Evolutionary conservation across 2,329 filamentous ascomycete species (phyloP), one percentile per base, ranked within the genome.

Genomic region (Gliomastix tumulicola): DNA sequence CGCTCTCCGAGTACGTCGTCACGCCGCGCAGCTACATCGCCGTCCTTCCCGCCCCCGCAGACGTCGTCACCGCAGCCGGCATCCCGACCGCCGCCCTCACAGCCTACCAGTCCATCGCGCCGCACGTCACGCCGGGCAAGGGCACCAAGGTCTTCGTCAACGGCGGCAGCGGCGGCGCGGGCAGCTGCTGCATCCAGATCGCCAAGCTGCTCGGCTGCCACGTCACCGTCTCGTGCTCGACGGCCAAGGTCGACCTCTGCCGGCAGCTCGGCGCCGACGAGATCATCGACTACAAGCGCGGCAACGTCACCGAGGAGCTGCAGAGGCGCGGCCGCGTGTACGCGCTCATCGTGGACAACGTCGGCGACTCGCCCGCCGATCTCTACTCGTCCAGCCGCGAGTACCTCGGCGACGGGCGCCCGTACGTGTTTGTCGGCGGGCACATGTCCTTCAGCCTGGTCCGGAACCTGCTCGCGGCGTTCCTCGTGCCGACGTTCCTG

Each of bases 141-240:
- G 75, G 75, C n/a, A 66, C 73, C 36, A 71, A 66, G 46, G 63
- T 84, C 11, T 77, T 84, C 41, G 71, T 84, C 50, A 83, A 83
- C 41, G 79, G 77, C 6, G 77, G 78, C 0, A 76, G 71, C 0
- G 81, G 81, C 3, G 81, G 80, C 2, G 70, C 68, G 2, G 81
- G 81, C 2, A 66, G 70, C 0, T 81, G 69, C 41, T 71, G 65
- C 1, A 75, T 84, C 32, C 81, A 84, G 49, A 68, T 84, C 18
- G 79, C 76, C 7, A 84, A 84, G 48, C 57, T 63, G 0, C 45
- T 78, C 5, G 79, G 78, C 1, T 79, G 74, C 37, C 63, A 72
- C 38, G 79, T 84, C 13, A 77, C 74, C 0, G 66, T 68, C 0
- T 69, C 71, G 2, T 84, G 79, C 49, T 83, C 79, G 13, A 69